These are phyloP conservation scores for Phytophthora rubi DNA, from an alignment of 352 stramenopile genomes.

Conservation along the genomic window DNA sequence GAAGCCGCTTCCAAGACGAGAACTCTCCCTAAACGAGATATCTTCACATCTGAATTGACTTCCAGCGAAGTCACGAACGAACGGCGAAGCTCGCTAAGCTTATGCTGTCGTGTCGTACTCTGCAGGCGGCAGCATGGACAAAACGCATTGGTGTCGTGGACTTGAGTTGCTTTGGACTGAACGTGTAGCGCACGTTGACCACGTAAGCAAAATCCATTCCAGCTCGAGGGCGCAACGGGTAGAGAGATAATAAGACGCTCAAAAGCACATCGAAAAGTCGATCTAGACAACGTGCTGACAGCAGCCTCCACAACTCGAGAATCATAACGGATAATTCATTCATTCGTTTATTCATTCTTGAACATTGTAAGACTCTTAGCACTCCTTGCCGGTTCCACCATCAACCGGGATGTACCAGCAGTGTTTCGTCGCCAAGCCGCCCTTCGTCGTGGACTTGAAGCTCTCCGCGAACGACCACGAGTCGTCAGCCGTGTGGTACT, in stretches of 20 bases:
- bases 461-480: slow-evolving; percentile 60
- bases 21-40: slow-evolving; percentile 17
- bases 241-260: not conserved
- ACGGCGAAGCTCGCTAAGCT: slow-evolving; percentile 9
- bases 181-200: not conserved
- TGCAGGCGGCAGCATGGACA: slow-evolving; percentile 19
- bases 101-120: slow-evolving; percentile 29
- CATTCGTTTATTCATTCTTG: slow-evolving; percentile 10
- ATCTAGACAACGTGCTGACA: not conserved
- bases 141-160: slow-evolving; percentile 14
- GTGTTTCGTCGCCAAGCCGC: slow-evolving; percentile 62
- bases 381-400: slow-evolving; percentile 41
- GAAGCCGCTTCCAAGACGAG: not conserved
- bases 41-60: slow-evolving; percentile 28
- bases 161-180: slow-evolving; percentile 12
- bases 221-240: slow-evolving; percentile 1
- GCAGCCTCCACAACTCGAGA: not conserved
- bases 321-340: slow-evolving; percentile 26
- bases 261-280: not conserved
- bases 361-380: slow-evolving; percentile 23
- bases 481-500: slow-evolving; percentile 68
- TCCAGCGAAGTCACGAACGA: slow-evolving; percentile 26
- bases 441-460: slow-evolving; percentile 45
- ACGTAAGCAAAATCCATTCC: slow-evolving; percentile 31
- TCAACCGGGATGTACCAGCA: slow-evolving; percentile 73